Conservation (phyloP, 352 stramenopile species). For the Pythium dissotocum region DNA sequence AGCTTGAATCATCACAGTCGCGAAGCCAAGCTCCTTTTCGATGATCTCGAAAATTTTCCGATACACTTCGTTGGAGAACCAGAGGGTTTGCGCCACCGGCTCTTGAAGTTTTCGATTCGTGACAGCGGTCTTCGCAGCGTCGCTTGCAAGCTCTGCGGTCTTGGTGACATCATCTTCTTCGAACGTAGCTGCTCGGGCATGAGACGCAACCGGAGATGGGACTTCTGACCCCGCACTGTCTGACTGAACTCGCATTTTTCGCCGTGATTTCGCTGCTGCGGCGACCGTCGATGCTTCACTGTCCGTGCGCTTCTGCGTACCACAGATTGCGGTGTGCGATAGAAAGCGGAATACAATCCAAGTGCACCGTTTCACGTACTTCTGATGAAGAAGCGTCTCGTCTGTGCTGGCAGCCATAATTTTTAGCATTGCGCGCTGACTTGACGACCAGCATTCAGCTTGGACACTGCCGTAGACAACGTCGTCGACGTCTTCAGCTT, state of each 20-base stretch:
- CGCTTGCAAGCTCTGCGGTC: slow-evolving; percentile 74
- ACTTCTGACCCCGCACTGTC: slow-evolving; percentile 25
- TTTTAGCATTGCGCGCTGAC: slow-evolving; percentile 32
- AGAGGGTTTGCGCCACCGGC: slow-evolving; percentile 75
- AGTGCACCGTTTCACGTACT: slow-evolving; percentile 65
- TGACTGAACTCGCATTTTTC: slow-evolving; percentile 66
- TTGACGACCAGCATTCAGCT: neutral
- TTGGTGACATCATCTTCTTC: slow-evolving; percentile 51
- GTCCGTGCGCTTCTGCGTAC: slow-evolving; percentile 67
- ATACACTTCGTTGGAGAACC: slow-evolving; percentile 88
- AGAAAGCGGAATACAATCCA: slow-evolving; percentile 87
- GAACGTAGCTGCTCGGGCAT: slow-evolving; percentile 33
- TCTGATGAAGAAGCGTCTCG: slow-evolving; percentile 67
- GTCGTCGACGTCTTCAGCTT: slow-evolving; percentile 27
- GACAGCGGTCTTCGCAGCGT: slow-evolving; percentile 76
- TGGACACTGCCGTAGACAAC: neutral
- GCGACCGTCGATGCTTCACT: slow-evolving; percentile 69
- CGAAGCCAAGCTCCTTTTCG: slow-evolving; percentile 75
- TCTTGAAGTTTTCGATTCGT: slow-evolving; percentile 74
- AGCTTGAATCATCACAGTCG: slow-evolving; percentile 67
- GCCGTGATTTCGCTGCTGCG: slow-evolving; percentile 66
- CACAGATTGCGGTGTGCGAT: slow-evolving; percentile 66
- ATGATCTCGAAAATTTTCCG: slow-evolving; percentile 87
- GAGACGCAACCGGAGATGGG: slow-evolving; percentile 20
- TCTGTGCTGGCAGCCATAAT: slow-evolving; percentile 59